Conservation (phyloP, 176 grass and related monocot genomes). For the Aegilops longissima region DNA sequence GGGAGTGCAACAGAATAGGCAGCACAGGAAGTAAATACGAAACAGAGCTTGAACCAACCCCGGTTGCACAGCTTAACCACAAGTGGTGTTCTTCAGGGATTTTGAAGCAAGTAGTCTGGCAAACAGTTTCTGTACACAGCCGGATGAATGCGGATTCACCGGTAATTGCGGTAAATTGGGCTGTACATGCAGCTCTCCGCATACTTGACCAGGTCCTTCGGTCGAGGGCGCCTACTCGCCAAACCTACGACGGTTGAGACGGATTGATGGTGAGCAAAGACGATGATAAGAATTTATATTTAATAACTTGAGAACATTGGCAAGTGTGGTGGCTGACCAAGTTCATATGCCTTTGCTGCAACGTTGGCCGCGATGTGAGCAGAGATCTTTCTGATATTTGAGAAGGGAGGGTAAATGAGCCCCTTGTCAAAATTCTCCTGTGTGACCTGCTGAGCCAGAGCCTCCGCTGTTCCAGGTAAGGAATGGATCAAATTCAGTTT, state of each 20-base stretch:
- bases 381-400: constrained; percentile 86
- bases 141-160: constrained; percentile 29
- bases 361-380: constrained; percentile 83
- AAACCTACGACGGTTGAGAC: constrained; percentile 32
- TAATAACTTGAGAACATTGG: not conserved
- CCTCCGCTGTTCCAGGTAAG: constrained; percentile 61
- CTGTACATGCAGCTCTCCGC: constrained; percentile 92
- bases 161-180: constrained; percentile 68
- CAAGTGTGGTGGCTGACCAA: constrained; percentile 41
- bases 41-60: not conserved
- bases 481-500: not conserved
- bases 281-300: not conserved
- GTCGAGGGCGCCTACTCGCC: constrained; percentile 61
- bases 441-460: constrained; percentile 77
- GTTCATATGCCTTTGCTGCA: constrained; percentile 87
- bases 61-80: not conserved
- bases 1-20: not conserved
- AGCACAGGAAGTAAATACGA: not conserved
- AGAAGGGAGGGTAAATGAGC: constrained; percentile 80
- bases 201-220: constrained; percentile 65
- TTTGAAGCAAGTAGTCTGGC: not conserved
- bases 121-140: constrained; percentile 8
- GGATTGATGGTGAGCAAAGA: constrained; percentile 8
- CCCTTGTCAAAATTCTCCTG: constrained; percentile 68
- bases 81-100: not conserved